These are phyloP conservation scores for Eucalyptus cloeziana DNA, from an alignment of 345 rosid genomes.

Conservation along the genomic window DNA sequence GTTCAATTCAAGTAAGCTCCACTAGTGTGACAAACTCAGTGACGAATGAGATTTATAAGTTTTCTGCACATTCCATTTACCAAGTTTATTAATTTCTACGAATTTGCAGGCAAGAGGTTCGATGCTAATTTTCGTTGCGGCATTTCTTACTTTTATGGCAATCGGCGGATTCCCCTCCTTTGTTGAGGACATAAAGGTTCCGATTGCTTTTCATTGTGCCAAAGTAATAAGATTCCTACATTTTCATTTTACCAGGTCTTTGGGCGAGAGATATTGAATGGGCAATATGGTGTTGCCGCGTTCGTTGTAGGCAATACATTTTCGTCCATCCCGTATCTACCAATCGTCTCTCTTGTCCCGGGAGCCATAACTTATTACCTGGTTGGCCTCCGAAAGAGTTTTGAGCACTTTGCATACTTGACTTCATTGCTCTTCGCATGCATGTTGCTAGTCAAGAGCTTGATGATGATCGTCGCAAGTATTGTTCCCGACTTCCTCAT, in stretches of 20 bases:
- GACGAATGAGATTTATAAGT: background rate
- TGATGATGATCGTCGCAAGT: background rate
- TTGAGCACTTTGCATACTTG: slow-evolving; percentile 27
- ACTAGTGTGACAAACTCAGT: background rate
- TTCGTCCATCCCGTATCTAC: slow-evolving; percentile 7
- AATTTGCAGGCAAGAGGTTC: slow-evolving; percentile 31
- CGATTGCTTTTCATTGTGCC: background rate
- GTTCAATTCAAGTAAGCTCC: slow-evolving; percentile 37
- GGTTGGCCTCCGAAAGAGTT: background rate
- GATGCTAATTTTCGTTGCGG: slow-evolving; percentile 20
- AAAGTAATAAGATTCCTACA: background rate
- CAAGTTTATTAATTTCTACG: background rate
- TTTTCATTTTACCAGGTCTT: slow-evolving; percentile 8
- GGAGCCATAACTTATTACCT: background rate
- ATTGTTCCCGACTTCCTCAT: background rate
- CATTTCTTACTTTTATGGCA: slow-evolving; percentile 42
- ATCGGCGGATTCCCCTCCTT: slow-evolving; percentile 50
- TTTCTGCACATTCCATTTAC: background rate
- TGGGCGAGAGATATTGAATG: slow-evolving; percentile 36
- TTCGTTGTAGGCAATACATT: slow-evolving; percentile 32
- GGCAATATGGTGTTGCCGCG: slow-evolving; percentile 37
- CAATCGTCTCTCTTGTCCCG: background rate
- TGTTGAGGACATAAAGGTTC: slow-evolving; percentile 50
- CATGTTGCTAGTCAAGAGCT: background rate
- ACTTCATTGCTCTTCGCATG: slow-evolving; percentile 10